Base-by-base conservation (phyloP, 441 rosid genomes). In the Heliophila coronopifolia region DNA sequence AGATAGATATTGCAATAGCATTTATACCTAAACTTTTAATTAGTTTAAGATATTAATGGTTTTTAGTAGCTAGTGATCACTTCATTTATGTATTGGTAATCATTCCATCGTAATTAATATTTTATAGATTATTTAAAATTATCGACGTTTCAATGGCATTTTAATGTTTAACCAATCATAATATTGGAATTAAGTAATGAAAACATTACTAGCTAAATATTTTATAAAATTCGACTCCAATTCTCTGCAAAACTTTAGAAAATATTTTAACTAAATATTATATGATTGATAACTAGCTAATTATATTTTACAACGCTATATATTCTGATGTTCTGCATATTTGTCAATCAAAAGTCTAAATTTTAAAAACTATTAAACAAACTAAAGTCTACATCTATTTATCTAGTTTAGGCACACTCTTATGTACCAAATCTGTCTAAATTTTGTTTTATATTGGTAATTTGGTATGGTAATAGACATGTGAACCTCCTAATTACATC, bases 401-500 rank as follows among this genome's bases (percentile, higher is more conserved):
- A 6, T 18, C 27, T 35, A 46, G 9, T 30, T 11, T 48, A 39
- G 49, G 26, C 43, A 32, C 28, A 59, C 25, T 3, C 50, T 27
- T 50, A 50, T 16, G 45, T 50, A 49, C 26, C 28, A 34, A 32
- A 27, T 13, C 7, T 28, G 39, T 26, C 24, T 18, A 32, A 26
- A 30, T 15, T 26, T 22, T 43, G 14, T 42, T 43, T 39, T 61
- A 35, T 7, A 43, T n/a, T n/a, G n/a, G n/a, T n/a, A n/a, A n/a
- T n/a, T 35, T 43, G 40, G 20, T 43, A 35, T 51, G 25, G 44
- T 14, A 43, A 36, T 43, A 26, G 32, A 34, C 52, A 40, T 36
- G 11, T 35, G 38, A 60, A 50, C 58, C 58, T 60, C 52, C 9
- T 50, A 35, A 33, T 15, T 33, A 40, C 35, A 32, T 10, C 27